Evolutionary conservation across 371 early-diverging fungal species (phyloP), one percentile per base, ranked within the genome.

Genomic region (Apophysomyces elegans): DNA sequence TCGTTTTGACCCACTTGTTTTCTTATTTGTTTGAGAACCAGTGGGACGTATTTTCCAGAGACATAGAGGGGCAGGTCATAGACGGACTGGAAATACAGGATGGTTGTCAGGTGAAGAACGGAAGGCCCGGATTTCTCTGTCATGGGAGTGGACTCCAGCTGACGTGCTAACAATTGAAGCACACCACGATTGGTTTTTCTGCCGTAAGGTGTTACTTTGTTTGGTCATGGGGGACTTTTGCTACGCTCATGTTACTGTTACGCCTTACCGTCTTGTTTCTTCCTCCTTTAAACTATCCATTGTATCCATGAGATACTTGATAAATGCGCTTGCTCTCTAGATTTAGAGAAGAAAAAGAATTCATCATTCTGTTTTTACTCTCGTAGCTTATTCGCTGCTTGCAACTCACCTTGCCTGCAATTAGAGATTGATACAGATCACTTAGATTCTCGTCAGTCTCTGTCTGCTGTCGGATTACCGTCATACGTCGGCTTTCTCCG

Each of bases 1-100:
- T 43, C 44, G 18, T 58, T 37, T 5, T 60, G 21, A 21, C 61
- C 54, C 57, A 67, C 54, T 26, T 11, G 16, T 14, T 58, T 41
- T 0, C 63, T 43, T 7, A 64, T 56, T 41, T 71, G 71, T 43
- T 66, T 60, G 16, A 75, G 56, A 36, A 75, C 63, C 41, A 63
- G 59, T 4, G 75, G 75, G 6, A 75, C 75, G 62, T 60, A 71
- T 50, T 75, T 75, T 39, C 75, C 75, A 46, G 75, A 75, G 14
- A 70, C 75, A 37, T 66, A 60, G 3, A 75, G 59, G 4, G 69
- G 67, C 0, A 60, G 56, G 12, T 66, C 54, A 47, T 69, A 66
- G 16, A 71, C 12, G 4, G 66, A 18, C 50, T 75, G 71, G 21
- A 75, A 75, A 36, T 47, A 71, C 18, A 67, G 43, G n/a, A 75